Base-by-base conservation (phyloP, 257 asterid species). In the Misopates orontium region DNA sequence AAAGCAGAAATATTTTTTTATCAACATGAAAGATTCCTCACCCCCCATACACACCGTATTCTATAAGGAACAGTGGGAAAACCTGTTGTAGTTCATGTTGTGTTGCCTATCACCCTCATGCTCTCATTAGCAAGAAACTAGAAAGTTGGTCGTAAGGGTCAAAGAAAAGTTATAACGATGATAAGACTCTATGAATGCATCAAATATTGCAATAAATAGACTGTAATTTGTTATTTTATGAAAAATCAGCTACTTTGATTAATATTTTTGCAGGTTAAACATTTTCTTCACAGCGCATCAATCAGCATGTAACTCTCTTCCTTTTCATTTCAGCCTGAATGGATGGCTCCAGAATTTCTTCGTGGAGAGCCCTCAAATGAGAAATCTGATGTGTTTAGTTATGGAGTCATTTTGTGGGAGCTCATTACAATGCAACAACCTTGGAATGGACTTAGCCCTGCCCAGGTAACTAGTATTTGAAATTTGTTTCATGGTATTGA, bases 321-420 rank as follows among this genome's bases (percentile, higher is more conserved):
- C 74, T 78, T 76, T 67, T 73, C 62, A 40, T 87, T 83, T 83
- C 93, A 93, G 98, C 97, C 98, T 0, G 98, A 93, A 79, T 93
- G 98, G 98, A 90, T 93, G 98, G 96, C 98, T 48, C 98, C 98
- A 0, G 97, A 93, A 75, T 89, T 93, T 71, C 97, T 93, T 57
- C 96, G 98, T 19, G 97, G 97, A 53, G 98, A 93, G 81, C 98
- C 98, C 61, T 89, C 97, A 22, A 79, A 90, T 28, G 98, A 93
- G 85, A 93, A 93, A 84, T 87, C 97, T 28, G 98, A 90, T 70
- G 96, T 90, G 0, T 93, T 76, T 74, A 93, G 98, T 71, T 93
- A 84, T 44, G 98, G 98, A 31, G 98, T 93, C 28, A 84, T 93
- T 58, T 71, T 93, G 64, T 93, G 98, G 98, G 98, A 93, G 81